Base-by-base conservation (phyloP, 2,329 filamentous ascomycete species). In the Fusarium sp. region DNA sequence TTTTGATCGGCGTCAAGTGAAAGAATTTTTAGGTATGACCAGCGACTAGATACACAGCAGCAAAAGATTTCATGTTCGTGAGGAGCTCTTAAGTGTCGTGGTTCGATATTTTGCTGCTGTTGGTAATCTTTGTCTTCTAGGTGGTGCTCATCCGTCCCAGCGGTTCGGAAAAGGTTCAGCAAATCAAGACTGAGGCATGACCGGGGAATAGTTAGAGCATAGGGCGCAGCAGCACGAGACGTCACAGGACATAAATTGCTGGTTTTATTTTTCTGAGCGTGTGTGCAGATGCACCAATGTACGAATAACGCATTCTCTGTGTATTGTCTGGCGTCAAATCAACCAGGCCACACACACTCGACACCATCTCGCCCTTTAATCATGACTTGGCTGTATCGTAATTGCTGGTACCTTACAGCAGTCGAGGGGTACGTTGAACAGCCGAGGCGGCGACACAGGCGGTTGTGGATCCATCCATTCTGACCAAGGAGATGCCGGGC, bases 371-470 rank as follows among this genome's bases (percentile, higher is more conserved):
- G 30, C 24, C 15, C 28, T 47, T 47, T 31, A 50, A 58, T 22
- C 61, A 66, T 51, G 63, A 47, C 56, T 65, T 61, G 60, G 51
- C 31, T 55, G 58, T 70, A 54, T 58, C 61, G 71, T 64, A 61
- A 41, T 53, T 59, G 47, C 39, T 56, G 70, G 71, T 73, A 74
- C 71, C 71, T 73, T 72, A 71, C 71, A 73, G 68, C 71, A 72
- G 59, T 59, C 54, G 67, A 72, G 67, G 56, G 70, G 65, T 61
- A 65, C 70, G 30, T 50, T 24, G 47, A 33, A 61, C 61, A 68
- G 62, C 71, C 65, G 58, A 69, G 54, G 63, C 64, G 60, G 58
- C 63, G 67, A 65, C 61, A 54, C 66, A 44, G 51, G 45, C 44
- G 45, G 62, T 38, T 65, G 68, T 75, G 70, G 72, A 54, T 63